Conservation (phyloP, 2,329 filamentous ascomycete species). For the Botrytis squamosa region DNA sequence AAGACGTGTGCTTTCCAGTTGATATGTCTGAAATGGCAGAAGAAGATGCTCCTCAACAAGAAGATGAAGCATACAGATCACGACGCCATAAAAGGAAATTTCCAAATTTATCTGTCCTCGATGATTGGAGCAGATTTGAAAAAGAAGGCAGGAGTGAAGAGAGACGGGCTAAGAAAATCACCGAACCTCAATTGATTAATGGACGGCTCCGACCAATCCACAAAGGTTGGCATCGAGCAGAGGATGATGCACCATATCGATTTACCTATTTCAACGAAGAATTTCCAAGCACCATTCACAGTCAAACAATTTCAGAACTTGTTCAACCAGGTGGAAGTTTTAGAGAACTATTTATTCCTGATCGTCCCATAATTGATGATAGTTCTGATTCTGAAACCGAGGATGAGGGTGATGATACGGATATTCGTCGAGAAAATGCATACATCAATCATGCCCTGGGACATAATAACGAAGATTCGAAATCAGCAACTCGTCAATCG, state of each 20-base stretch:
- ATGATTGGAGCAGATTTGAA: constrained; percentile 88
- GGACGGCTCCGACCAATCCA: constrained; percentile 81
- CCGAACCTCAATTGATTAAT: constrained; percentile 88
- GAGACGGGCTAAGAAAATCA: constrained; percentile 84
- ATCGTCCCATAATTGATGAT: constrained; percentile 73
- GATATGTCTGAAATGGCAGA: constrained; percentile 79
- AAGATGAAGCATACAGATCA: constrained; percentile 43
- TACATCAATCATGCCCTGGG: constrained; percentile 34
- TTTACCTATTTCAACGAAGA: constrained; percentile 99
- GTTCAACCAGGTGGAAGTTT: constrained; percentile 83
- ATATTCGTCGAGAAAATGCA: constrained; percentile 35
- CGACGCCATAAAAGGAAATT: constrained; percentile 68
- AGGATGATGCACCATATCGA: constrained; percentile 87
- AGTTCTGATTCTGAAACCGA: constrained; percentile 64
- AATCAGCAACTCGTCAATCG: constrained; percentile 45
- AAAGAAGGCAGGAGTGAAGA: constrained; percentile 84
- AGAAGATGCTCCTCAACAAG: constrained; percentile 61
- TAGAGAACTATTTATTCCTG: constrained; percentile 84
- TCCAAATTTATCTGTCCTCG: constrained; percentile 80
- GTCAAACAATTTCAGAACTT: constrained; percentile 90
- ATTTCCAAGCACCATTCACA: constrained; percentile 92
- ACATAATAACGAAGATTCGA: constrained; percentile 45
- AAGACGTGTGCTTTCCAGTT: constrained; percentile 90
- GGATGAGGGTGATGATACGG: constrained; percentile 38
- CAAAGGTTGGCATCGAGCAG: constrained; percentile 78